Evolutionary conservation across 352 stramenopile genomes (phyloP).

Genomic region (Globisporangium radiosum): DNA sequence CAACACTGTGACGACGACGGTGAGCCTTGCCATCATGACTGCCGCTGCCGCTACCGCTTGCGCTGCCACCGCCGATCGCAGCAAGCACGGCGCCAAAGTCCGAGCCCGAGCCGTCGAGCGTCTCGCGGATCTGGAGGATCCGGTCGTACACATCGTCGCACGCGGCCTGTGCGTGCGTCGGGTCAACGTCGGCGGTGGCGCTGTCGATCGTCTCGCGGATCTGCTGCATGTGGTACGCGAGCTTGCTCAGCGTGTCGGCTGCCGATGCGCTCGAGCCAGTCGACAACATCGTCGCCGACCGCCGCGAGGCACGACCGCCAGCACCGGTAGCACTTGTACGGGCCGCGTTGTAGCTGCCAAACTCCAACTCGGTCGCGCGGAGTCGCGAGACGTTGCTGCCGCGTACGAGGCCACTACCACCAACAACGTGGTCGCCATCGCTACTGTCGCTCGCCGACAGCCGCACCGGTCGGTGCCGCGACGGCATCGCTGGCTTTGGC

Average conservation of each 20-base stretch:
- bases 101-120: conserved; percentile 33
- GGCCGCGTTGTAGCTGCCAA: conserved; percentile 4
- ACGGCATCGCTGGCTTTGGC: background rate
- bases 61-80: conserved; percentile 14
- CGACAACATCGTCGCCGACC: background rate
- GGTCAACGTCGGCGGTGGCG: conserved; percentile 44
- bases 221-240: conserved; percentile 59
- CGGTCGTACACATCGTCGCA: conserved; percentile 43
- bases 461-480: conserved; percentile 3
- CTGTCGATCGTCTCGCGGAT: conserved; percentile 60
- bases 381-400: conserved; percentile 17
- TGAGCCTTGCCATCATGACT: too few relatives aligned
- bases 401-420: background rate
- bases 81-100: conserved; percentile 44
- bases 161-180: conserved; percentile 21
- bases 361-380: conserved; percentile 10
- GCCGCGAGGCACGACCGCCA: background rate
- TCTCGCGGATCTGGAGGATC: conserved; percentile 45
- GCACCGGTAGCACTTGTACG: too few relatives aligned
- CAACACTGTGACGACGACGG: too few relatives aligned
- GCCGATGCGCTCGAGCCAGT: background rate
- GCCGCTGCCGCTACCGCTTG: background rate
- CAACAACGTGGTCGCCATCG: background rate
- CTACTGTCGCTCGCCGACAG: conserved; percentile 12
- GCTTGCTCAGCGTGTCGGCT: conserved; percentile 31